Percentiles rank a stretch among this genome's conserved stretches.
These are phyloP conservation scores for Melampsora americana DNA, from an alignment of 1,284 basidiomycete genomes.

Conservation along the genomic window DNA sequence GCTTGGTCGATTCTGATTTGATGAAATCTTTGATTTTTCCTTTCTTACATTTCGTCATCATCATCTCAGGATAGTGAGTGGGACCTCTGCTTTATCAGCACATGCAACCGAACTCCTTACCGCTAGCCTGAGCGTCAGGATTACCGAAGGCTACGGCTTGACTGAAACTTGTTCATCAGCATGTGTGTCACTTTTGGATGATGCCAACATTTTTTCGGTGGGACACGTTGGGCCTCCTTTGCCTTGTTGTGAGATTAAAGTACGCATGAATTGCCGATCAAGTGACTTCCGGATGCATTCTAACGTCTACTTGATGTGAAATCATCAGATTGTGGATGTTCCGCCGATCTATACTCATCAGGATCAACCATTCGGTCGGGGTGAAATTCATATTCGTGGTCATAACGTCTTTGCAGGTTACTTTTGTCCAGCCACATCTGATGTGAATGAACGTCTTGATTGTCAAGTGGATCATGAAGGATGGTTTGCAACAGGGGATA, in stretches of 20 bases:
- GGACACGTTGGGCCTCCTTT: conserved; percentile 34
- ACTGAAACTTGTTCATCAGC: conserved; percentile 28
- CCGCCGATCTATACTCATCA: background rate
- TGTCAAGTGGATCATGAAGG: conserved; percentile 11
- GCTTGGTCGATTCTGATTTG: background rate
- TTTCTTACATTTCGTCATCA: background rate
- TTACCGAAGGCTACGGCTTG: conserved; percentile 35
- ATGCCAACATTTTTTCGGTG: conserved; percentile 3
- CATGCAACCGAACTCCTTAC: conserved; percentile 27
- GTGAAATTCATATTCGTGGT: conserved; percentile 26
- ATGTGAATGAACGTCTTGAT: conserved; percentile 9
- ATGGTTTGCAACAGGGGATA: conserved; percentile 35
- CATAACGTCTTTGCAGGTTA: conserved; percentile 26
- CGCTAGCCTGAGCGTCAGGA: conserved; percentile 38
- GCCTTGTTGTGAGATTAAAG: conserved; percentile 42
- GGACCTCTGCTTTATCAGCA: conserved; percentile 26
- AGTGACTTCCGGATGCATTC: background rate
- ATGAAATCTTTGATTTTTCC: background rate
- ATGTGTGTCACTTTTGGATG: conserved; percentile 24
- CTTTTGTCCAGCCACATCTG: conserved; percentile 6
- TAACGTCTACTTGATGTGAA: background rate
- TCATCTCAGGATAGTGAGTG: conserved; percentile 34
- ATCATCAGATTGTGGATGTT: background rate
- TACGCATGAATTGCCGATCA: background rate
- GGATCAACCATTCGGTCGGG: conserved; percentile 15